phyloP scores from a whole-genome alignment of 2,329 filamentous ascomycete species.

The Xylariomycetidae sp. region DNA sequence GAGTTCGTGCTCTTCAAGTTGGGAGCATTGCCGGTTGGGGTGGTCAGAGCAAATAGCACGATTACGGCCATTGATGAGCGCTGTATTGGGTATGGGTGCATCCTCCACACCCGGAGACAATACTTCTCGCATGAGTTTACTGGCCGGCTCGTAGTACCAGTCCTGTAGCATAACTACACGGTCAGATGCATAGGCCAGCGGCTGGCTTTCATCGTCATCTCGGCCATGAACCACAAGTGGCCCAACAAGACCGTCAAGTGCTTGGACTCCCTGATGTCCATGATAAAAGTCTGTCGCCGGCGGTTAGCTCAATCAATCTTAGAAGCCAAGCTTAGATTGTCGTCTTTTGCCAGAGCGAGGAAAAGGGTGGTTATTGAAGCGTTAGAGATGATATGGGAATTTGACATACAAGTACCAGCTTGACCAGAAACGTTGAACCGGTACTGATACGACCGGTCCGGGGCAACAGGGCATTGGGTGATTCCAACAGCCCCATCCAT shows the following conservation, averaged over 20 bases:
- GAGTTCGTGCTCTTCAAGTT: conserved; percentile 24
- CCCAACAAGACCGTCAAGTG: conserved; percentile 61
- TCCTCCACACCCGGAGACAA: conserved; percentile 36
- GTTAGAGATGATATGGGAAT: not conserved
- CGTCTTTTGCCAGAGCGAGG: too few relatives aligned
- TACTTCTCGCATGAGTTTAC: conserved; percentile 29
- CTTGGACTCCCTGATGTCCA: conserved; percentile 53
- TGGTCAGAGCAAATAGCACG: conserved; percentile 33
- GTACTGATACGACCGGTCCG: conserved; percentile 58
- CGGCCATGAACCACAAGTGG: conserved; percentile 57
- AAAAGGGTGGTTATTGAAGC: too few relatives aligned
- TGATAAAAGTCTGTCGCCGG: conserved; percentile 29
- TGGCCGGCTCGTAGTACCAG: conserved; percentile 57
- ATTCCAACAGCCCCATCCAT: conserved; percentile 69
- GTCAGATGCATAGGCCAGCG: conserved; percentile 50
- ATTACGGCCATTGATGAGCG: conserved; percentile 38
- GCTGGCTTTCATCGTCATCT: conserved; percentile 42
- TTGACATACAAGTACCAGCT: conserved; percentile 31
- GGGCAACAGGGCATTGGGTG: conserved; percentile 61
- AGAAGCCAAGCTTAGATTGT: not conserved
- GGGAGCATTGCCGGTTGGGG: conserved; percentile 38
- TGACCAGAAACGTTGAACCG: conserved; percentile 55
- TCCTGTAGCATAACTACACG: conserved; percentile 60
- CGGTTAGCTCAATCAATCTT: conserved; percentile 10
- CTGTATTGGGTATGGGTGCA: conserved; percentile 39